phyloP scores from a whole-genome alignment of 2,329 filamentous ascomycete species.

The Aurifilum marmelostoma region DNA sequence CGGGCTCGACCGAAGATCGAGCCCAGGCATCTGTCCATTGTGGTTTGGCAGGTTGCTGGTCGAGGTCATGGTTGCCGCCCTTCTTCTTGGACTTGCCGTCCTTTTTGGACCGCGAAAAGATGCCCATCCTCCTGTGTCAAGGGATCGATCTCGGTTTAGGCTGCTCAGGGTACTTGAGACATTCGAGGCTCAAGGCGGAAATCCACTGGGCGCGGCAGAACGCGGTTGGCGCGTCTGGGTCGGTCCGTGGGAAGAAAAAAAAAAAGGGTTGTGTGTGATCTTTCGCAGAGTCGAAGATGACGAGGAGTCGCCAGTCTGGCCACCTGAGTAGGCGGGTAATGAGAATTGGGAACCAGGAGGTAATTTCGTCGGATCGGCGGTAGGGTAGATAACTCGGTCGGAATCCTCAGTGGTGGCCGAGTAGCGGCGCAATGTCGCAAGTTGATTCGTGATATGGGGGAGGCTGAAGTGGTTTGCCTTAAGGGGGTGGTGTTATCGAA shows the following conservation, averaged over 20 bases:
- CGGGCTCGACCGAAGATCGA: constrained; percentile 78
- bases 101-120: constrained; percentile 67
- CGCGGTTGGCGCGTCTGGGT: constrained; percentile 20
- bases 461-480: constrained; percentile 18
- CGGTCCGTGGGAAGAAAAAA: neutral
- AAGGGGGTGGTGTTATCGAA: constrained; percentile 3
- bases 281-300: constrained; percentile 19
- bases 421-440: constrained; percentile 8
- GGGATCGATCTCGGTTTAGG: constrained; percentile 15
- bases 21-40: constrained; percentile 88
- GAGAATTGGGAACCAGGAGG: neutral
- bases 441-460: constrained; percentile 18
- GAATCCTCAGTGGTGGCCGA: constrained; percentile 5
- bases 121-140: constrained; percentile 36
- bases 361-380: constrained; percentile 18
- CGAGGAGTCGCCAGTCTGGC: constrained; percentile 8
- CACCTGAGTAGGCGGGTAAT: constrained; percentile 5
- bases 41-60: constrained; percentile 67
- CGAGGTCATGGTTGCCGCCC: constrained; percentile 52
- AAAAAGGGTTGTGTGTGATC: constrained; percentile 2
- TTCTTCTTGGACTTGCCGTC: constrained; percentile 74
- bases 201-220: constrained; percentile 24
- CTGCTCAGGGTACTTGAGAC: constrained; percentile 26
- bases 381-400: constrained; percentile 7
- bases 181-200: constrained; percentile 24